Base-by-base conservation (phyloP, 441 rosid species). In the Euphorbia schlechtendalii region DNA sequence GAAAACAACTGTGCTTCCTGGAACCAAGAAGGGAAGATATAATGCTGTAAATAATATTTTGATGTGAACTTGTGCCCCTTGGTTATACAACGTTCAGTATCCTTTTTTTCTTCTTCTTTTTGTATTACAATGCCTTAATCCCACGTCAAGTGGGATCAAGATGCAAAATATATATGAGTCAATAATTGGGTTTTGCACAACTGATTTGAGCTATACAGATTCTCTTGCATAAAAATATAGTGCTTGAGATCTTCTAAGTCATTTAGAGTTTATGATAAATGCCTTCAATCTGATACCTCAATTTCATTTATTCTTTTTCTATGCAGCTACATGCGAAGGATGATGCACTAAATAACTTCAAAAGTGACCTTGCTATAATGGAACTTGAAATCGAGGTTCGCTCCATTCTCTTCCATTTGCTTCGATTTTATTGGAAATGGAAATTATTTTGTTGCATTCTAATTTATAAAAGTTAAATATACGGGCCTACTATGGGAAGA, bases 331-430 rank as follows among this genome's bases (percentile, higher is more conserved):
- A 71, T 56, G 71, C 62, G 20, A 77, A 76, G 78, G 96, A 89
- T 68, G 81, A 78, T 63, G 84, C 84, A 21, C 65, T 92, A 66
- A 66, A 75, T 49, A 80, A 72, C 80, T 86, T 85, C 81, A 92
- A 89, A 80, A 77, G 82, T 4, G 92, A 87, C 51, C 89, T 92
- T 74, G 90, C 96, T 57, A 77, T 81, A 40, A 71, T 85, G 90
- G 98, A 89, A 76, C 84, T 81, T 59, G 92, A 89, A 78, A 66
- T 85, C 71, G 86, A 89, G 98, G 98, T 91, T 40, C 10, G 40
- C 53, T 52, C 59, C 75, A 34, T 56, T 12, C 65, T 57, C 68
- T 58, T 45, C 13, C 38, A 22, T 60, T 1, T 12, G 18, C 3
- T 64, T 68, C 66, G 25, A n/a, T 36, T 4, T 1, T 55, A 43